These are phyloP conservation scores for Kwoniella botswanensis DNA, from an alignment of 768 basidiomycete species.

Conservation along the genomic window DNA sequence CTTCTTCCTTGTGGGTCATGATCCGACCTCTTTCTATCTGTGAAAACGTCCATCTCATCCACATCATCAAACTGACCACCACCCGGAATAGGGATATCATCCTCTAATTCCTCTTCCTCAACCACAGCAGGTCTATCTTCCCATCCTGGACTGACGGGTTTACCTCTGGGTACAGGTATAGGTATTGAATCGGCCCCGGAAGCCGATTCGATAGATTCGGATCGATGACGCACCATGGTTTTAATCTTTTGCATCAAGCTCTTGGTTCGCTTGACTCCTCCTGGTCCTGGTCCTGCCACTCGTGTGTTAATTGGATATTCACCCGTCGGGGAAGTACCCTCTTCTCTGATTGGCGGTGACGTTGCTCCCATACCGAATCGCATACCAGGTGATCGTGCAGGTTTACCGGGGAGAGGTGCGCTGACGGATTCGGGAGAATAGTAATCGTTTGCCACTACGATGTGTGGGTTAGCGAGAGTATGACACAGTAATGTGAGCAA, in stretches of 20 bases:
- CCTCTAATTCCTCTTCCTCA: conserved; percentile 35
- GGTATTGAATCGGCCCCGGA: conserved; percentile 8
- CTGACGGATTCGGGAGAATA: conserved; percentile 32
- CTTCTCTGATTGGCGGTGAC: conserved; percentile 37
- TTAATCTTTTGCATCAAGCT: conserved; percentile 58
- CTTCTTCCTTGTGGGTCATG: conserved; percentile 3
- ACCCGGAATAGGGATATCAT: conserved; percentile 32
- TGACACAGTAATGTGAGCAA: neutral
- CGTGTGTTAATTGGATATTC: conserved; percentile 25
- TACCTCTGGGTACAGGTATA: conserved; percentile 4
- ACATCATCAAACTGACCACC: conserved; percentile 19
- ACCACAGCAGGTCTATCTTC: conserved; percentile 27
- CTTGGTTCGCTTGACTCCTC: conserved; percentile 55
- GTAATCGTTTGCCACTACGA: conserved; percentile 31
- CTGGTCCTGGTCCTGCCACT: conserved; percentile 15
- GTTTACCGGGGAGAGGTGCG: conserved; percentile 25
- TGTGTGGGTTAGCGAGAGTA: conserved; percentile 7
- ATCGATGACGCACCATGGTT: conserved; percentile 56
- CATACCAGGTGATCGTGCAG: conserved; percentile 47
- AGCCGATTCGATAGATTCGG: conserved; percentile 38
- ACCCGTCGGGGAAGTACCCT: conserved; percentile 30
- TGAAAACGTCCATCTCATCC: conserved; percentile 31
- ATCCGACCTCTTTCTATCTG: neutral
- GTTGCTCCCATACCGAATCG: conserved; percentile 33
- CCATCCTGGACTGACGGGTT: conserved; percentile 33